phyloP scores from a whole-genome alignment of 805 yeast species.

The Isabelozyma pseudorhagii region DNA sequence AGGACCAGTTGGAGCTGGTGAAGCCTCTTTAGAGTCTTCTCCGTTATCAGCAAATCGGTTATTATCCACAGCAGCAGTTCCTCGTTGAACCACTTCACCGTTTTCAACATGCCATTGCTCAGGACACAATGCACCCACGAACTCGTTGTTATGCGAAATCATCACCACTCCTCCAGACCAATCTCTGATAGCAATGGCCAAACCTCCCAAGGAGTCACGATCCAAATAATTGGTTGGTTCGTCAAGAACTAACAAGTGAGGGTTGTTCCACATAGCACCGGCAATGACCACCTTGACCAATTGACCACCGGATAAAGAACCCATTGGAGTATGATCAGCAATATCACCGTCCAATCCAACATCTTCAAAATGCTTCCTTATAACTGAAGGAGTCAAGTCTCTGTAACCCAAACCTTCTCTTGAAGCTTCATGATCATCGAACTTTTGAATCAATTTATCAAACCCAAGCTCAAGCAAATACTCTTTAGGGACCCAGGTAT shows the following conservation, averaged over 20 bases:
- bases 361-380: conserved; percentile 94
- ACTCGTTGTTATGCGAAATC: conserved; percentile 97
- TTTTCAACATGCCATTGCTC: conserved; percentile 98
- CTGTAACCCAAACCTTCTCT: conserved; percentile 47
- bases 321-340: conserved; percentile 97
- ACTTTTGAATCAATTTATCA: conserved; percentile 40
- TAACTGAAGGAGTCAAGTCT: conserved; percentile 77
- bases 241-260: conserved; percentile 91
- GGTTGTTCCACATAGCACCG: conserved; percentile 99
- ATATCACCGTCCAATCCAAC: conserved; percentile 97
- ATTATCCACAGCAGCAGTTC: conserved; percentile 69
- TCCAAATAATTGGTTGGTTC: conserved; percentile 98
- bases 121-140: conserved; percentile 95
- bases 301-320: conserved; percentile 97
- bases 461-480: conserved; percentile 62
- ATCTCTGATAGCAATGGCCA: conserved; percentile 95
- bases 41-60: conserved; percentile 79
- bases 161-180: conserved; percentile 98
- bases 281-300: conserved; percentile 97
- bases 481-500: conserved; percentile 91
- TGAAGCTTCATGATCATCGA: conserved; percentile 48
- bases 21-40: conserved; percentile 39
- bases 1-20: conserved; percentile 32
- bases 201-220: conserved; percentile 96
- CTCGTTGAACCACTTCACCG: conserved; percentile 84